These are phyloP conservation scores for Calonectria fujianensis DNA, from an alignment of 2,329 filamentous ascomycete genomes.

Conservation along the genomic window DNA sequence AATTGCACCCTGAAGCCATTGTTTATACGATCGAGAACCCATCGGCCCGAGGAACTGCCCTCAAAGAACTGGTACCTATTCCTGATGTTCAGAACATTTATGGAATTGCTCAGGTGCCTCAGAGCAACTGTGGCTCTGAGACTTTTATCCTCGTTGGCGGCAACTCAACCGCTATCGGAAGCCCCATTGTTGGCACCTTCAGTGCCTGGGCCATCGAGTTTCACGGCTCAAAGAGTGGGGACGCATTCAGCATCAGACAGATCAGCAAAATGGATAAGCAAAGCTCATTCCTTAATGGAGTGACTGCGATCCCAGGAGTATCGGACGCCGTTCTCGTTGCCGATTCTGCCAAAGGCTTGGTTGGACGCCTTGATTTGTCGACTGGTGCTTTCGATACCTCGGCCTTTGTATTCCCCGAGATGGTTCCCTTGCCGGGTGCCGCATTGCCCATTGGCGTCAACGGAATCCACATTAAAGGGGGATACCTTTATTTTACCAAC, in stretches of 20 bases:
- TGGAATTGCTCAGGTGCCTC: constrained; percentile 42
- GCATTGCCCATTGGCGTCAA: constrained; percentile 45
- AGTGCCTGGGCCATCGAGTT: constrained; percentile 43
- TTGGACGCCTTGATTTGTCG: constrained; percentile 39
- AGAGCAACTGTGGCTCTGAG: constrained; percentile 25
- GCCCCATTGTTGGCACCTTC: constrained; percentile 39
- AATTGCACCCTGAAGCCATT: constrained; percentile 40
- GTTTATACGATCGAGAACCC: constrained; percentile 45
- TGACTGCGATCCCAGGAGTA: constrained; percentile 39
- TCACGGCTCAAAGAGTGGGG: constrained; percentile 3
- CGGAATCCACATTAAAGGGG: constrained; percentile 42
- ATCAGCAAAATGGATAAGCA: constrained; percentile 41
- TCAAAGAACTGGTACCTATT: constrained; percentile 46
- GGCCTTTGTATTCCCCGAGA: constrained; percentile 41
- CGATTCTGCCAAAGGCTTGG: constrained; percentile 36
- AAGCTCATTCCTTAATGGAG: constrained; percentile 37
- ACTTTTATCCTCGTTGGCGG: constrained; percentile 46
- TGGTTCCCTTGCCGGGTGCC: constrained; percentile 28
- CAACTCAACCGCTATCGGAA: constrained; percentile 38
- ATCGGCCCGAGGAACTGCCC: not conserved
- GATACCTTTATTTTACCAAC: constrained; percentile 47
- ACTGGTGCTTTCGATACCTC: constrained; percentile 38
- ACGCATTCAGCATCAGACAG: constrained; percentile 34
- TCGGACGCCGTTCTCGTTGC: constrained; percentile 38
- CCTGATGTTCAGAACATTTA: constrained; percentile 43